These are phyloP conservation scores for Phytophthora sp. DNA, from an alignment of 352 stramenopile genomes.

Conservation along the genomic window DNA sequence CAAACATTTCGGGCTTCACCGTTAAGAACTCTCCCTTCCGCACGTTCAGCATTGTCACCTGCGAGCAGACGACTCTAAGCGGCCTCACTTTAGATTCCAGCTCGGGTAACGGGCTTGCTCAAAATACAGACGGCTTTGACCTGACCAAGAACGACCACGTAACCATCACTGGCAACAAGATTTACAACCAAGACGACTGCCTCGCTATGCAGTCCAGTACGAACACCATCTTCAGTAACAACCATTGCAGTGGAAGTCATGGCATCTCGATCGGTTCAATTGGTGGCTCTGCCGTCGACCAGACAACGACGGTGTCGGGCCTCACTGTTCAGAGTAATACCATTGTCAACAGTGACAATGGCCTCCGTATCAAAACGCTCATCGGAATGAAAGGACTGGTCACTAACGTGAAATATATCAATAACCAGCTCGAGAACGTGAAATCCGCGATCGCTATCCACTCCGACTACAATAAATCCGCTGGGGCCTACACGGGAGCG, in stretches of 20 bases:
- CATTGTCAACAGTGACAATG: constrained; percentile 35
- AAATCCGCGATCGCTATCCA: constrained; percentile 25
- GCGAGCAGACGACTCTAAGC: constrained; percentile 24
- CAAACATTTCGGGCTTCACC: constrained; percentile 40
- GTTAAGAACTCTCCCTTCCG: constrained; percentile 40
- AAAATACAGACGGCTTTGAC: constrained; percentile 38
- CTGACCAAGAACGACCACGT: constrained; percentile 35
- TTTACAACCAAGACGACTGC: constrained; percentile 42
- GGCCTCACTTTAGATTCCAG: constrained; percentile 28
- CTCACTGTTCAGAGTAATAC: constrained; percentile 29
- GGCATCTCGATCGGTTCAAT: constrained; percentile 36
- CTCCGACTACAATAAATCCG: constrained; percentile 23
- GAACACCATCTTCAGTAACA: constrained; percentile 23
- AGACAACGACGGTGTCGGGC: constrained; percentile 23
- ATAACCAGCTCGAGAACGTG: constrained; percentile 24
- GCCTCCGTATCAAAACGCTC: constrained; percentile 27
- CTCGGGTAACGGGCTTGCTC: constrained; percentile 13
- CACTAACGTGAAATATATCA: constrained; percentile 20
- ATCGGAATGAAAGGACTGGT: constrained; percentile 24
- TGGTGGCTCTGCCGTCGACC: constrained; percentile 15
- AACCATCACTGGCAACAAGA: constrained; percentile 35
- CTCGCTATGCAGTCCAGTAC: constrained; percentile 29
- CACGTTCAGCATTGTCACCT: constrained; percentile 38
- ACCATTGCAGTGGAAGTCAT: constrained; percentile 28
- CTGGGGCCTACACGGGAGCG: constrained; percentile 10